Evolutionary conservation across 305 asterid species (phyloP).

Genomic region (Euphrasia arctica): DNA sequence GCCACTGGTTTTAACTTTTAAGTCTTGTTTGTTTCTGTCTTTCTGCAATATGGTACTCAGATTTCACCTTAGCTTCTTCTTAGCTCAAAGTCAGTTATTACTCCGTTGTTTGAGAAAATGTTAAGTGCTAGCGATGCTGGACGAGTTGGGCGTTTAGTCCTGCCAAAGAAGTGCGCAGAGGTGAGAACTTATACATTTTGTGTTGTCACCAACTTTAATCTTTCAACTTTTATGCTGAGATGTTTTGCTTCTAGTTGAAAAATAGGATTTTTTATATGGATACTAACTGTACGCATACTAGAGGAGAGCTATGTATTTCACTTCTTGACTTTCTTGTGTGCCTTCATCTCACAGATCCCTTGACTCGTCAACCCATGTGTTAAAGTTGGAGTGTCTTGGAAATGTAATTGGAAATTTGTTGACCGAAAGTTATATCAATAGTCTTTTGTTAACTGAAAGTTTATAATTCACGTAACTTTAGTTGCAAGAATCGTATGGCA

Average conservation of each 20-base stretch:
- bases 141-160: constrained; percentile 87
- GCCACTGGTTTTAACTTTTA: constrained; percentile 16
- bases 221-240: constrained; percentile 18
- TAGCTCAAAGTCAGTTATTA: constrained; percentile 70
- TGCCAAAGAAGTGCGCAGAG: constrained; percentile 98
- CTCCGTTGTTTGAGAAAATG: constrained; percentile 93
- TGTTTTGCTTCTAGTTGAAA: constrained; percentile 11
- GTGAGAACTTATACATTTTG: constrained; percentile 40
- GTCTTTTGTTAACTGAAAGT: constrained; percentile 8
- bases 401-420: constrained; percentile 8
- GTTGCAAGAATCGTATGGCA: constrained; percentile 12
- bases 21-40: constrained; percentile 15
- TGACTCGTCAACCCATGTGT: constrained; percentile 2
- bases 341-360: background rate
- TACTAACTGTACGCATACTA: constrained; percentile 3
- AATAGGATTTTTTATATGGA: constrained; percentile 1
- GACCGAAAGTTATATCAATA: background rate
- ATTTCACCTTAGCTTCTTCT: constrained; percentile 54
- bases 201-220: constrained; percentile 20
- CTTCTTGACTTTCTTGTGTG: background rate
- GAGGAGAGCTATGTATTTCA: background rate
- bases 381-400: constrained; percentile 12
- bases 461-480: constrained; percentile 9
- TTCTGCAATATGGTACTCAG: constrained; percentile 23
- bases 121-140: constrained; percentile 98